Percentiles rank a stretch among this genome's conserved stretches.
Evolutionary conservation across 2,329 filamentous ascomycete genomes (phyloP).

Genomic region (Dactylellina haptotyla): DNA sequence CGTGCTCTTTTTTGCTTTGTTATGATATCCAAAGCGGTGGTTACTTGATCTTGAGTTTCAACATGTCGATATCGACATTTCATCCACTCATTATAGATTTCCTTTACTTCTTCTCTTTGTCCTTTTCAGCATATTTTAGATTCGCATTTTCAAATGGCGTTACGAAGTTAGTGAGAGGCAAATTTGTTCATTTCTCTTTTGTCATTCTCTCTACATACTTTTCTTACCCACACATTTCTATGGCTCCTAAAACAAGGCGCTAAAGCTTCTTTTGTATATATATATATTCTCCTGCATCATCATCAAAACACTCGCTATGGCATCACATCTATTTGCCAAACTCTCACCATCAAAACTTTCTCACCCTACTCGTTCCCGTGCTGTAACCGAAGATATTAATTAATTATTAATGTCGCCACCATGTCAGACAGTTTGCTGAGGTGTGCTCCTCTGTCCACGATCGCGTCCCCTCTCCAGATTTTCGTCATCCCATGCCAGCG

Average conservation of each 20-base stretch:
- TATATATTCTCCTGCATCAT: conserved; percentile 10
- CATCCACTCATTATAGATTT: conserved; percentile 9
- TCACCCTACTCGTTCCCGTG: no score
- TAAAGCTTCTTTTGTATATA: conserved; percentile 16
- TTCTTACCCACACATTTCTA: not conserved
- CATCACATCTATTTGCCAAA: no score
- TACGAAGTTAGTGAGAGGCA: conserved; percentile 16
- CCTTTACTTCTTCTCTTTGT: not conserved
- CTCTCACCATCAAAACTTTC: no score
- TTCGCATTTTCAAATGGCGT: conserved; percentile 27
- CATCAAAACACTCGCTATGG: no score
- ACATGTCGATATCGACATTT: conserved; percentile 14
- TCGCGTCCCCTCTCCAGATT: conserved; percentile 45
- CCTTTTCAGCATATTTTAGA: conserved; percentile 6
- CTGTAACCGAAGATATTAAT: no score
- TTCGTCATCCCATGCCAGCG: conserved; percentile 28
- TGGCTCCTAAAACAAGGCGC: not conserved
- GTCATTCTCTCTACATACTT: conserved; percentile 40
- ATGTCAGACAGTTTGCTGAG: not conserved
- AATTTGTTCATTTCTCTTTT: conserved; percentile 10
- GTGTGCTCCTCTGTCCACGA: not conserved
- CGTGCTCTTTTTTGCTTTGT: conserved; percentile 5
- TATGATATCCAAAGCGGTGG: conserved; percentile 44
- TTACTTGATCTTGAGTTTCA: conserved; percentile 12
- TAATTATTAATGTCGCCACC: no score